A percentile compares a stretch with the other conserved stretches of the same genome.
Evolutionary conservation across 345 rosid genomes (phyloP).

Genomic region (Salix purpurea): DNA sequence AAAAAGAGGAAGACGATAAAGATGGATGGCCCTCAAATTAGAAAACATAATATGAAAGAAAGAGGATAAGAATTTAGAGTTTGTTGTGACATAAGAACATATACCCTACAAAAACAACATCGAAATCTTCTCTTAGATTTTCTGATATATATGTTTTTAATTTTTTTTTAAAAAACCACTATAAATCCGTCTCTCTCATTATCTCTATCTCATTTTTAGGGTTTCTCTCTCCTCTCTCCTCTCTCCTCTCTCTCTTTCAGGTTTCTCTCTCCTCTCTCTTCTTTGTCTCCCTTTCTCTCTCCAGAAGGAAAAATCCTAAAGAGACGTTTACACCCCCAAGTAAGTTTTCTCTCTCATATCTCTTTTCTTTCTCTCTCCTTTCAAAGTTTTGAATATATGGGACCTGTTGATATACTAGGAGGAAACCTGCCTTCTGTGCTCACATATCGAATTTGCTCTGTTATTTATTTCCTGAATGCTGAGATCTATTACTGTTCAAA

Average conservation of each 20-base stretch:
- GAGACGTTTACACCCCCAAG: constrained; percentile 77
- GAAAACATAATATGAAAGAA: background rate
- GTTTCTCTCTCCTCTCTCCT: constrained; percentile 3
- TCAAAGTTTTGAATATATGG: constrained; percentile 58
- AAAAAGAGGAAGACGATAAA: background rate
- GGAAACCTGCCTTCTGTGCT: constrained; percentile 23
- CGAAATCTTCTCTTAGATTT: background rate
- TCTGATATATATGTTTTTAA: background rate
- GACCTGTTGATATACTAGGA: constrained; percentile 31
- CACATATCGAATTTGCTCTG: background rate
- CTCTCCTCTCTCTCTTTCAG: constrained; percentile 30
- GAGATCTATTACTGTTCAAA: constrained; percentile 42
- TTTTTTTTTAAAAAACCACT: background rate
- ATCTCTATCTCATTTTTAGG: constrained; percentile 18
- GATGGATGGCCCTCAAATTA: background rate
- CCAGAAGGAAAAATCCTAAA: constrained; percentile 85
- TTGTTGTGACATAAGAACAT: constrained; percentile 12
- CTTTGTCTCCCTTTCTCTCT: constrained; percentile 49
- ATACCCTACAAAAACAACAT: constrained; percentile 3
- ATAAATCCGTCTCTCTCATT: constrained; percentile 32
- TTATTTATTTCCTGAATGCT: background rate
- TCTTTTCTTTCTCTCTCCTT: constrained; percentile 36
- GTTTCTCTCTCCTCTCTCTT: constrained; percentile 43
- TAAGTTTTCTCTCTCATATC: constrained; percentile 87
- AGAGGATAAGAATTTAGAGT: constrained; percentile 17